These are phyloP conservation scores for Metschnikowia lachancei DNA, from an alignment of 805 yeast genomes.

Conservation along the genomic window DNA sequence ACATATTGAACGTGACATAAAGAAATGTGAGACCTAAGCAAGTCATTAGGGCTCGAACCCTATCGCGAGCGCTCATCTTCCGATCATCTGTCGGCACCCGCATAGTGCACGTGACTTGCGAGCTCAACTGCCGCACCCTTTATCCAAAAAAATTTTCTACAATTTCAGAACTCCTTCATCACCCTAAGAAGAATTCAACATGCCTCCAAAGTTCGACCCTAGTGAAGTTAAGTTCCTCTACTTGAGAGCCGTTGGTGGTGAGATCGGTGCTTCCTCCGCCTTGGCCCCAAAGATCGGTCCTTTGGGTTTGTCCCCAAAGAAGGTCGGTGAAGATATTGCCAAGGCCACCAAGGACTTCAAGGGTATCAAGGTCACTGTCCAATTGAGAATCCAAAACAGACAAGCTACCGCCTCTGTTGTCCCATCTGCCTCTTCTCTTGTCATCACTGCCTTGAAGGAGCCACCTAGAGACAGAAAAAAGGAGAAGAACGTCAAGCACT, in stretches of 20 bases:
- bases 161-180: conserved; percentile 13
- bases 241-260: conserved; percentile 99
- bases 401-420: conserved; percentile 98
- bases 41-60: conserved; percentile 23
- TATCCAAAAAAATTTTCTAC: conserved; percentile 17
- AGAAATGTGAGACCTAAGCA: neutral
- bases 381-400: conserved; percentile 98
- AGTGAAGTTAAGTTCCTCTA: conserved; percentile 96
- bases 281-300: conserved; percentile 99
- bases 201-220: conserved; percentile 99
- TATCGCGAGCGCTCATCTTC: conserved; percentile 9
- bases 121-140: conserved; percentile 13
- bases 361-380: conserved; percentile 99
- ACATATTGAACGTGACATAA: no score
- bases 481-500: conserved; percentile 99
- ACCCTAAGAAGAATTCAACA: conserved; percentile 30
- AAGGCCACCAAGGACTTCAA: conserved; percentile 99
- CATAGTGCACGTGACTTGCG: conserved; percentile 15
- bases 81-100: neutral
- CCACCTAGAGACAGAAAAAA: conserved; percentile 99
- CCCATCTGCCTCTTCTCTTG: conserved; percentile 98
- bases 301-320: conserved; percentile 99
- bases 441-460: conserved; percentile 98
- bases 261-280: conserved; percentile 99
- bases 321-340: conserved; percentile 99